Conservation (phyloP, 1,284 basidiomycete species). For the Athelia sp. region DNA sequence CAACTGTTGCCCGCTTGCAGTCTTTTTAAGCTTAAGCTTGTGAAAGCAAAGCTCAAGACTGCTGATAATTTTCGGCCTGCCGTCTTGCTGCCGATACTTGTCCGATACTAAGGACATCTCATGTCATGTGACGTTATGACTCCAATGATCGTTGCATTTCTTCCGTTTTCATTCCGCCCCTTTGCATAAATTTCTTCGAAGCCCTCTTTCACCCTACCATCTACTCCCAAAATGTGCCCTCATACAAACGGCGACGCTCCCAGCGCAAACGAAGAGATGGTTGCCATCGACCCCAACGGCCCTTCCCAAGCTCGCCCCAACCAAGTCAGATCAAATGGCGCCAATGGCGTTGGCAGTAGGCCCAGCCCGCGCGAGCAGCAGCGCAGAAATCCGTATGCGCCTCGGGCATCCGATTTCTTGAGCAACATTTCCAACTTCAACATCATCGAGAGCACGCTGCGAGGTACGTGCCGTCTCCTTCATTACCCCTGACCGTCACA, state of each 20-base stretch:
- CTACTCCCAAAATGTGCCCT: slow-evolving; percentile 65
- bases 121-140: no score
- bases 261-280: slow-evolving; percentile 56
- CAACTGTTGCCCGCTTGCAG: no score
- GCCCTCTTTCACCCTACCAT: no score
- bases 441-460: slow-evolving; percentile 95
- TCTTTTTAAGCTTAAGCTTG: no score
- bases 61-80: no score
- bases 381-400: slow-evolving; percentile 76
- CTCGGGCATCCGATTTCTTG: slow-evolving; percentile 86
- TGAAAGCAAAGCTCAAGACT: no score
- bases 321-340: slow-evolving; percentile 28
- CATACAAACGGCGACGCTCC: slow-evolving; percentile 50
- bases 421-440: slow-evolving; percentile 92
- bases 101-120: no score
- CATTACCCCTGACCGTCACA: not conserved
- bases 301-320: slow-evolving; percentile 18
- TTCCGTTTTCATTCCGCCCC: slow-evolving; percentile 9
- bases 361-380: slow-evolving; percentile 33
- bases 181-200: no score
- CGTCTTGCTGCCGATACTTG: no score
- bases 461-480: slow-evolving; percentile 52
- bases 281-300: slow-evolving; percentile 56
- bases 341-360: slow-evolving; percentile 38
- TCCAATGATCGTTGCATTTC: no score